Evolutionary conservation across 2,329 filamentous ascomycete species (phyloP).

Genomic region (Elsinoe fawcettii): DNA sequence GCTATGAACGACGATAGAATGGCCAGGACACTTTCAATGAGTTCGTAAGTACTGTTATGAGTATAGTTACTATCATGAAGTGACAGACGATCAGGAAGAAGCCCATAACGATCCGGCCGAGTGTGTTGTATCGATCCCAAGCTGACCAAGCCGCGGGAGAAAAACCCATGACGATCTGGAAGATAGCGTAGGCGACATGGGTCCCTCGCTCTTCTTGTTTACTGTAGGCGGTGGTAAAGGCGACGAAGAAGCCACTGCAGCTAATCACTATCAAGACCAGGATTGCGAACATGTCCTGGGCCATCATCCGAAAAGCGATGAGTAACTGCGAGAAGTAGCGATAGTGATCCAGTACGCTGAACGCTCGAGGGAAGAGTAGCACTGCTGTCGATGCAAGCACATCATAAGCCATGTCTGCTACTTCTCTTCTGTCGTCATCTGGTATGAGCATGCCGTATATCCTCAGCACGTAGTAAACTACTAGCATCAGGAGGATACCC

Average conservation of each 20-base stretch:
- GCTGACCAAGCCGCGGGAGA: slow-evolving; percentile 89
- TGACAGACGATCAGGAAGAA: slow-evolving; percentile 91
- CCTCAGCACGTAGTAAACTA: slow-evolving; percentile 83
- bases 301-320: slow-evolving; percentile 92
- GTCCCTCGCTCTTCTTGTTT: slow-evolving; percentile 61
- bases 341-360: slow-evolving; percentile 89
- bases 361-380: slow-evolving; percentile 79
- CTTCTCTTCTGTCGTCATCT: slow-evolving; percentile 53
- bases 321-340: slow-evolving; percentile 92
- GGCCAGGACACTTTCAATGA: slow-evolving; percentile 50
- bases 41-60: slow-evolving; percentile 93
- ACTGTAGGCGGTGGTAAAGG: slow-evolving; percentile 75
- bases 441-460: slow-evolving; percentile 80
- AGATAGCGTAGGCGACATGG: slow-evolving; percentile 79
- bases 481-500: slow-evolving; percentile 75
- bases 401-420: slow-evolving; percentile 84
- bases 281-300: slow-evolving; percentile 76
- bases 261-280: slow-evolving; percentile 76
- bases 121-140: slow-evolving; percentile 71
- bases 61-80: slow-evolving; percentile 86
- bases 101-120: slow-evolving; percentile 68
- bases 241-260: slow-evolving; percentile 92
- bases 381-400: slow-evolving; percentile 89
- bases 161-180: slow-evolving; percentile 93
- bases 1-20: too few relatives aligned